A percentile compares a stretch with the other conserved stretches of the same genome.
Conservation (phyloP, 257 asterid species). For the Solanum infundibuliforme region DNA sequence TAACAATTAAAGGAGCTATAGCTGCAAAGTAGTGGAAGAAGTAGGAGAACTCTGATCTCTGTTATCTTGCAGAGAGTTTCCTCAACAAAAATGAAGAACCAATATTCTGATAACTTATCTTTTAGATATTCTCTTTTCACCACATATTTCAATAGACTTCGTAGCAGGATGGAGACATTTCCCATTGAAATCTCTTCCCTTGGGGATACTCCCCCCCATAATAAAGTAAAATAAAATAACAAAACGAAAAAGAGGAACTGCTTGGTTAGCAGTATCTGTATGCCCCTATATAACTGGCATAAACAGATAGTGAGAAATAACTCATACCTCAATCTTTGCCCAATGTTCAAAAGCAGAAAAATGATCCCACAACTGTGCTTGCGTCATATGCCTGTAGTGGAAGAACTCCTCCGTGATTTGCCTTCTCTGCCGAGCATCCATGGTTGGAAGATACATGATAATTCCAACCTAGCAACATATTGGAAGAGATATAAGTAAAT, state of each 20-base stretch:
- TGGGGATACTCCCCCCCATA: neutral
- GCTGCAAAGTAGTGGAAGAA: neutral
- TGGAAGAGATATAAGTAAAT: neutral
- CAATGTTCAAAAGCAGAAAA: conserved; percentile 88
- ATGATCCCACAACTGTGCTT: conserved; percentile 59
- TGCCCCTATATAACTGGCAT: neutral
- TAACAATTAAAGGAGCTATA: neutral
- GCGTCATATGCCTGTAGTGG: conserved; percentile 71
- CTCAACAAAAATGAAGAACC: neutral
- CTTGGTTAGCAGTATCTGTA: neutral
- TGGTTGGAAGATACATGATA: conserved; percentile 95
- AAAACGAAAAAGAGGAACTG: neutral
- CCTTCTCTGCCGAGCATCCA: conserved; percentile 78
- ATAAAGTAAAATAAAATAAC: neutral
- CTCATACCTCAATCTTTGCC: conserved; percentile 92
- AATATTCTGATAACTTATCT: neutral
- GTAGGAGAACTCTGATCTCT: neutral
- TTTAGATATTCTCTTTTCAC: neutral
- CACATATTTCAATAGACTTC: neutral
- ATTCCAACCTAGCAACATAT: conserved; percentile 67
- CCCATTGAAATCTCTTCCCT: neutral
- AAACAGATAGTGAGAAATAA: neutral
- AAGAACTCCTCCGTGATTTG: conserved; percentile 82
- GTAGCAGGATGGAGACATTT: neutral
- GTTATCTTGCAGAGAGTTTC: neutral